Base-by-base conservation (phyloP, 257 asterid species). In the Nicotiana obtusifolia region DNA sequence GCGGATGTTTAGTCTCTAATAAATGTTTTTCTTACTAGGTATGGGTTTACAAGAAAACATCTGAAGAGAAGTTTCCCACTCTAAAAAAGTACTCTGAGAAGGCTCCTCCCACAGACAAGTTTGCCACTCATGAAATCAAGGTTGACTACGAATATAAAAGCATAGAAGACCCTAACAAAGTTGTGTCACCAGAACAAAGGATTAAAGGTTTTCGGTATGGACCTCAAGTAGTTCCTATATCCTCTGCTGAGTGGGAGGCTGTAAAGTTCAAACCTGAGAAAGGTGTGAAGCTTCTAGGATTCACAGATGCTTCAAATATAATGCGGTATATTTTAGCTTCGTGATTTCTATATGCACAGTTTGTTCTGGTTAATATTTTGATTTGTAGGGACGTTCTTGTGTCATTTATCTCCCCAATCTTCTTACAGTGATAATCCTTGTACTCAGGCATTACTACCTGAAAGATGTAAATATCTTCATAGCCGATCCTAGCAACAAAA, bases 181-280 rank as follows among this genome's bases (percentile, higher is more conserved):
- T 84, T 83, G 97, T 95, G 64, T 98, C 99, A 30, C 99, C 99
- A 28, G 98, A 95, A 84, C 95, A 95, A 85, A 92, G 99, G 92
- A 95, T 95, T 80, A 95, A 91, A 86, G 98, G 97, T 76, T 95
- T 87, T 83, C 93, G 91, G 28, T 94, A 96, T 81, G 98, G 99
- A 84, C 99, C 99, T 83, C 98, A 94, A 92, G 99, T 96, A 37
- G 97, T 96, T 84, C 99, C 99, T 26, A 94, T 96, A 85, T 94
- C 99, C 71, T 78, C 97, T 84, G 95, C 97, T 73, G 98, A 92
- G 86, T 90, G 68, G 95, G 99, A 96, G 68, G 97, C 99, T 66
- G 97, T 94, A 86, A 94, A 90, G 91, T 92, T 94, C 92, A 92
- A 92, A 89, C 97, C 97, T 26, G 98, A 96, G 89, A 96, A 96